Evolutionary conservation across 768 basidiomycete genomes (phyloP), one percentile per base, ranked within the genome.

Genomic region (Russula brevipes): DNA sequence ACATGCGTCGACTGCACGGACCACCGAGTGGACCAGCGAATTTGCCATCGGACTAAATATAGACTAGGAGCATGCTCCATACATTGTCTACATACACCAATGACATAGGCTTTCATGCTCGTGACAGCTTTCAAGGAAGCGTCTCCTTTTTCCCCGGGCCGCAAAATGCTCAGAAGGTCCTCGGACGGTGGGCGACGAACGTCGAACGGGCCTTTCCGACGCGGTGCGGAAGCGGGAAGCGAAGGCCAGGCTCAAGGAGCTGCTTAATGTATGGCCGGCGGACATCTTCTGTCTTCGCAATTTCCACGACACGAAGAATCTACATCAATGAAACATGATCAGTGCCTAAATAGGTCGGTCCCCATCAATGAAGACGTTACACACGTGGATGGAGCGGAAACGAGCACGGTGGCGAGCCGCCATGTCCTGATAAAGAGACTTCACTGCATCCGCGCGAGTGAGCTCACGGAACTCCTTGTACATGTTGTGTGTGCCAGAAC

Each of bases 401-500:
- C 97, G 94, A 68, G 97, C 97, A 79, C 96, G 94, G 78, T 99
- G 96, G 70, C 95, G 85, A 66, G 97, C 94, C 72, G 97, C 93
- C 96, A 99, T 98, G 79, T 98, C 96, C 81, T 98, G 96, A 86
- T 98, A 98, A 76, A 98, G 78, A 70, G 87, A 82, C 83, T 91
- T 94, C 75, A 98, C 97, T 61, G 97, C 96, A 75, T 92, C 95
- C 64, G 92, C 88, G 68, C 97, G 88, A 70, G 83, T 83, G 70
- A 99, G 88, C 72, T 98, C 96, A 73, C 94, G 92, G 89, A 92
- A 98, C 78, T 92, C 90, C 85, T 95, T 95, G 90, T 97, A 97
- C 94, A 98, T 96, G 87, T 99, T 99, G 88, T 98, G 97, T 51
- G 97, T 99, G 67, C 97, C 97, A 56, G 95, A 97, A 71, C 96